Conservation (phyloP, 1,284 basidiomycete species). For the Pterulicium gracile region DNA sequence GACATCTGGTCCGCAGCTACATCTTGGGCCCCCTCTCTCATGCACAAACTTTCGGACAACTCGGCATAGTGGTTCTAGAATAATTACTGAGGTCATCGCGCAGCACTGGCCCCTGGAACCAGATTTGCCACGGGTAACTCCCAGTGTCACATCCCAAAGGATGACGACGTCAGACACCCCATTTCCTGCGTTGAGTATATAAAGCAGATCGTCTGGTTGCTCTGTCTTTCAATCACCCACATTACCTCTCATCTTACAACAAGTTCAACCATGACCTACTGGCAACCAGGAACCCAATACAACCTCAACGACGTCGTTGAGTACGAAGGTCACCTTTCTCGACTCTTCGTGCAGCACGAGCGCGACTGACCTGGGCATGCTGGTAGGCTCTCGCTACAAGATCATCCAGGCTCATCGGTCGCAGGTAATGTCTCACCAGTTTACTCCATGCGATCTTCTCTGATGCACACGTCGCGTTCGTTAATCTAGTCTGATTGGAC, state of each 20-base stretch:
- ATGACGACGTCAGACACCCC: no score
- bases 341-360: not conserved
- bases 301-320: constrained; percentile 41
- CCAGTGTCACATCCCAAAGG: no score
- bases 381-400: constrained; percentile 48
- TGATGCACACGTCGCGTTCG: not conserved
- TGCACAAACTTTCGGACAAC: no score
- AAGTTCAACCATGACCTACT: constrained; percentile 31
- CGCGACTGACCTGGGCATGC: constrained; percentile 4
- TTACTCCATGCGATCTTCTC: constrained; percentile 1
- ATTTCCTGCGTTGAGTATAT: no score
- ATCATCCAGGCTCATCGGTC: constrained; percentile 63
- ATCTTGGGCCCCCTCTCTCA: no score
- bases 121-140: no score
- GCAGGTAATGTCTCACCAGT: constrained; percentile 43
- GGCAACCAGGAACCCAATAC: constrained; percentile 60
- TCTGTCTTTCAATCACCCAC: not conserved
- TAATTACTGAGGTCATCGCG: no score
- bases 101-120: no score
- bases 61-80: no score
- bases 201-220: no score
- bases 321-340: constrained; percentile 35
- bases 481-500: constrained; percentile 49
- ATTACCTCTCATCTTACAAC: not conserved
- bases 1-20: no score